Evolutionary conservation across 768 basidiomycete genomes (phyloP), one percentile per base, ranked within the genome.

Genomic region (Leucogyrophana mollusca): DNA sequence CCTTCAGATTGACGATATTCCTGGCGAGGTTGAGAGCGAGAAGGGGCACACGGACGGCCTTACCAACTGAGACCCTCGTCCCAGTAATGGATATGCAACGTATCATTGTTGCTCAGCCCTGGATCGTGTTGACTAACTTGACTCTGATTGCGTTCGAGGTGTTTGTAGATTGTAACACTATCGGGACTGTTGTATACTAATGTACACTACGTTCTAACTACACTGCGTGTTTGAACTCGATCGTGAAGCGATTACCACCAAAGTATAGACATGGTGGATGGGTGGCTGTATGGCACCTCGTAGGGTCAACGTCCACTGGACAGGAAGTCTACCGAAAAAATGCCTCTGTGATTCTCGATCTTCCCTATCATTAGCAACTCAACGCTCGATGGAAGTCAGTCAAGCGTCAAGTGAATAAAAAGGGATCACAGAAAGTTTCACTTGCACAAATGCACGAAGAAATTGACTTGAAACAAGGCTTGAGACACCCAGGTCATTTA

Each of bases 11-110:
- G 76, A 78, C 0, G 69, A 73, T 18, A 87, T 88, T 44, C 85
- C 85, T 1, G 85, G 83, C 16, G 82, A 81, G 40, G 78, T 73
- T 1, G 77, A 73, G 38, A 78, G 77, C 57, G 82, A 83, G 77
- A 77, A 73, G 51, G 80, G 81, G 10, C 77, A 77, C 60, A 66
- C 66, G 50, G 74, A 75, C 9, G 54, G 35, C 21, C 49, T 67
- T 23, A 55, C 59, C 44, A 54, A 64, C 33, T 65, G 27, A 30
- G 13, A 13, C 27, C 13, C 27, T 30, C 27, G 7, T 30, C 27
- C 7, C n/a, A n/a, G n/a, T n/a, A n/a, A n/a, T n/a, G n/a, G n/a
- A n/a, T n/a, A n/a, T n/a, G n/a, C n/a, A n/a, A n/a, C n/a, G n/a
- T n/a, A n/a, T n/a, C n/a, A n/a, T n/a, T n/a, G n/a, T n/a, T n/a